Base-by-base conservation (phyloP, 306 rosid genomes). In the Aeschynomene evenia region DNA sequence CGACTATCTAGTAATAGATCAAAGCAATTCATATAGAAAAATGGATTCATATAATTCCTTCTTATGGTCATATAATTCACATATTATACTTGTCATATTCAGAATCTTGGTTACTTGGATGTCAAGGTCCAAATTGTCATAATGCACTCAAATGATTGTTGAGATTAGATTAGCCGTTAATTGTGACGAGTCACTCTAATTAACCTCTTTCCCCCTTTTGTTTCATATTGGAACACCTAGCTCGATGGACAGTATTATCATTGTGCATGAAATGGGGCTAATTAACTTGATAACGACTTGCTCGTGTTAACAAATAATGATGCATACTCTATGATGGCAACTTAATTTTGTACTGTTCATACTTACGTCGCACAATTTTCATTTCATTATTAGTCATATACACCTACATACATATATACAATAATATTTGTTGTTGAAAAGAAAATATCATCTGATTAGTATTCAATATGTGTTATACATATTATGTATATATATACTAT, bases 291-390 rank as follows among this genome's bases (percentile, higher is more conserved):
- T 58, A 58, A 58, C 11, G 16, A 33, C 24, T 34, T 71, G 51
- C 52, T 60, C 60, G 26, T 43, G 39, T 33, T 36, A n/a, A 34
- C 60, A 48, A 71, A 72, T 72, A 71, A 72, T 72, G 69, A 72
- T 60, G 57, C 19, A 70, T 70, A 58, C 16, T 9, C 40, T 34
- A 9, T 39, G 74, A 40, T 37, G 48, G 40, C 50, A 53, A 70
- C 23, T 55, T 12, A 4, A 43, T 68, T 21, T 0, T 53, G 40
- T n/a, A 10, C 12, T 22, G 22, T 45, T 33, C 39, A 42, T 49
- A 19, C 37, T 19, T 29, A 3, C 15, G 12, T 45, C n/a, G 20
- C 21, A 31, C 26, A 61, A 14, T 51, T 66, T 68, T 51, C 33
- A 5, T 3, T 36, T 39, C 15, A 60, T 10, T 40, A 52, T 39